phyloP scores from a whole-genome alignment of 2,329 filamentous ascomycete genomes.

The Metarhizium brunneum region DNA sequence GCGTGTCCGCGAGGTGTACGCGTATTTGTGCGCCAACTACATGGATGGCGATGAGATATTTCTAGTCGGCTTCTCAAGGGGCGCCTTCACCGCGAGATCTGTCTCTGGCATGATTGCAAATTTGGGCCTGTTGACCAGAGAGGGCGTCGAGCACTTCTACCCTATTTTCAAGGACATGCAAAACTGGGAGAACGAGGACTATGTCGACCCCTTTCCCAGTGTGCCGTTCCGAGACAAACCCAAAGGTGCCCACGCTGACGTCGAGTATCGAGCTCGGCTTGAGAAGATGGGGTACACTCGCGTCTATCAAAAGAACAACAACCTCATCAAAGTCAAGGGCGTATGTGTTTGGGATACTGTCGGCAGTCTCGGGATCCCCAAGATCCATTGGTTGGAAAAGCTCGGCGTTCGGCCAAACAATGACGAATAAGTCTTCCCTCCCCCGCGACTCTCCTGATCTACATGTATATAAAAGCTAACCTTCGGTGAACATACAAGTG shows the following conservation, averaged over 20 bases:
- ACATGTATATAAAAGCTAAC: constrained; percentile 18
- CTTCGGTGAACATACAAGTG: constrained; percentile 33
- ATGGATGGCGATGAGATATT: constrained; percentile 47
- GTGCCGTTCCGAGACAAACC: constrained; percentile 40
- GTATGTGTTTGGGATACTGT: constrained; percentile 40
- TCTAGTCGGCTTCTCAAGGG: constrained; percentile 47
- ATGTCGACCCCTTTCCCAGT: constrained; percentile 36
- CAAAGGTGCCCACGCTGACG: constrained; percentile 30
- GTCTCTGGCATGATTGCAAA: constrained; percentile 43
- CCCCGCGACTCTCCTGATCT: background rate
- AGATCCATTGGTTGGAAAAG: constrained; percentile 34
- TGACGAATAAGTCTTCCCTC: constrained; percentile 32
- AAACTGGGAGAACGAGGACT: constrained; percentile 37
- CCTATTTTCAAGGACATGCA: constrained; percentile 49
- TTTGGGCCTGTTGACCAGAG: constrained; percentile 41
- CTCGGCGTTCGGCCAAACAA: constrained; percentile 36
- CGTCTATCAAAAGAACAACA: constrained; percentile 28
- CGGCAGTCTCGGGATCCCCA: constrained; percentile 35
- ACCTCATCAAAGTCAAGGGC: constrained; percentile 34
- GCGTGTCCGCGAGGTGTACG: constrained; percentile 51
- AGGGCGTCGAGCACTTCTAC: constrained; percentile 45
- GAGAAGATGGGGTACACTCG: constrained; percentile 34
- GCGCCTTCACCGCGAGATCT: constrained; percentile 49
- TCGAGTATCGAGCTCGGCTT: constrained; percentile 34
- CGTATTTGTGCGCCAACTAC: constrained; percentile 54